These are phyloP conservation scores for Pleurotus salmoneostramineus DNA, from an alignment of 768 basidiomycete species.

Conservation along the genomic window DNA sequence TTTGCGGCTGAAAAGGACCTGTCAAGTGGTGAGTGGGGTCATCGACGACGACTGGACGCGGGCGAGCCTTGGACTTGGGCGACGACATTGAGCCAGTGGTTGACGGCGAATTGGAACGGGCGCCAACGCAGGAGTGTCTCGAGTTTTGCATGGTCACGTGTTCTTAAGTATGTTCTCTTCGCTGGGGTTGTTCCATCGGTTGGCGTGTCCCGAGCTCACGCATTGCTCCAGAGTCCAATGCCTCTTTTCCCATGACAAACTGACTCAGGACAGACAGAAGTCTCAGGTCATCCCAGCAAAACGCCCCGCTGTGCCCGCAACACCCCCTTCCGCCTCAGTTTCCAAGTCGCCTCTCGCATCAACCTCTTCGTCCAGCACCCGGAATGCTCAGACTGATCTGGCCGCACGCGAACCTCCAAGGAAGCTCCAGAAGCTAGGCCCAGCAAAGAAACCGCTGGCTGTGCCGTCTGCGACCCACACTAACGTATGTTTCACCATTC, in stretches of 20 bases:
- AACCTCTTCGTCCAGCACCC: conserved; percentile 14
- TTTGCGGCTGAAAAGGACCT: conserved; percentile 61
- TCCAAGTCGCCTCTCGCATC: conserved; percentile 8
- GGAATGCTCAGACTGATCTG: conserved; percentile 5
- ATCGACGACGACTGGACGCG: conserved; percentile 27
- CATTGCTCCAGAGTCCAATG: conserved; percentile 52
- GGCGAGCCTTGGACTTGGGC: too few relatives aligned
- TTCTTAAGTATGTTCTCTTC: conserved; percentile 56
- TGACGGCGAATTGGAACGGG: too few relatives aligned
- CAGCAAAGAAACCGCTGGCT: conserved; percentile 36
- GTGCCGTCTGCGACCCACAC: conserved; percentile 34
- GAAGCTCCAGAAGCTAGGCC: conserved; percentile 58
- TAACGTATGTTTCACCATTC: conserved; percentile 21
- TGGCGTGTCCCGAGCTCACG: conserved; percentile 54
- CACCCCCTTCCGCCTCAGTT: conserved; percentile 26
- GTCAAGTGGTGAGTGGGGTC: conserved; percentile 59
- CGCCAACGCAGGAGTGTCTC: not conserved
- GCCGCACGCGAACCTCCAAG: conserved; percentile 45
- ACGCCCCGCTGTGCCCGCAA: conserved; percentile 26
- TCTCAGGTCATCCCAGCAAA: conserved; percentile 48
- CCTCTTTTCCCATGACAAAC: conserved; percentile 61
- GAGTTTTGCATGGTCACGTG: not conserved
- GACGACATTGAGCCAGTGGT: too few relatives aligned
- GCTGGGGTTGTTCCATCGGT: conserved; percentile 48
- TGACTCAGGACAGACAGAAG: conserved; percentile 25